Conservation (phyloP, 2,329 filamentous ascomycete genomes). For the Penicillium sp. region DNA sequence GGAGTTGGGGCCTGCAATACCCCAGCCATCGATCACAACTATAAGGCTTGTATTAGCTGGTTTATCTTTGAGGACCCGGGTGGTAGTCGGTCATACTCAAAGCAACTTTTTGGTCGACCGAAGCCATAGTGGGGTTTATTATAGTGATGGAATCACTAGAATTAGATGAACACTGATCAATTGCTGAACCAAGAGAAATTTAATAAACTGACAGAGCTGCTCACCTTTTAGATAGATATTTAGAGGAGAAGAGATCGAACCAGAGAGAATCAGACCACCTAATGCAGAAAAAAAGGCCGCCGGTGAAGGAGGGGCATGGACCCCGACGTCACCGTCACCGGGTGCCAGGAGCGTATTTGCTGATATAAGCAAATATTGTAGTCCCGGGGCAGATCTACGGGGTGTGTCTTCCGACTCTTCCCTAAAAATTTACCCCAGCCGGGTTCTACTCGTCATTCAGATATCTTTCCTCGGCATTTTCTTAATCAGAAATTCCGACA, state of each 20-base stretch:
- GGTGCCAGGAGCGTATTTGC: slow-evolving; percentile 4
- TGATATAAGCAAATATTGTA: background rate
- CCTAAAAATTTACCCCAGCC: slow-evolving; percentile 32
- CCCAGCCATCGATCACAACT: slow-evolving; percentile 99
- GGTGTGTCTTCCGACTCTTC: slow-evolving; percentile 32
- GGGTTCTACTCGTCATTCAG: slow-evolving; percentile 19
- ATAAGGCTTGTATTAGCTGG: slow-evolving; percentile 30
- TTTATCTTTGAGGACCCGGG: slow-evolving; percentile 21
- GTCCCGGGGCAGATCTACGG: background rate
- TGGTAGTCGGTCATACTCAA: slow-evolving; percentile 55
- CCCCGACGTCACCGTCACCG: slow-evolving; percentile 35
- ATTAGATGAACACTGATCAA: slow-evolving; percentile 15
- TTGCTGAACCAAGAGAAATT: slow-evolving; percentile 12
- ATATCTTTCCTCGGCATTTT: slow-evolving; percentile 15
- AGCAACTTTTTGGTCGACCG: slow-evolving; percentile 62
- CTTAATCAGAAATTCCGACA: slow-evolving; percentile 16
- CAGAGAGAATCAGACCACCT: slow-evolving; percentile 1
- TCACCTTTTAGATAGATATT: slow-evolving; percentile 16
- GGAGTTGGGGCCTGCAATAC: slow-evolving; percentile 75
- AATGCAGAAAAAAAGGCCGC: slow-evolving; percentile 17
- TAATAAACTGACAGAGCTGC: background rate
- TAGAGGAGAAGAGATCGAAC: slow-evolving; percentile 11
- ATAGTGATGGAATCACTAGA: slow-evolving; percentile 16
- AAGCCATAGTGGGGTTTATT: slow-evolving; percentile 52
- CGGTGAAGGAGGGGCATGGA: slow-evolving; percentile 37